Base-by-base conservation (phyloP, 2,329 filamentous ascomycete species). In the Pseudogymnoascus sp. region DNA sequence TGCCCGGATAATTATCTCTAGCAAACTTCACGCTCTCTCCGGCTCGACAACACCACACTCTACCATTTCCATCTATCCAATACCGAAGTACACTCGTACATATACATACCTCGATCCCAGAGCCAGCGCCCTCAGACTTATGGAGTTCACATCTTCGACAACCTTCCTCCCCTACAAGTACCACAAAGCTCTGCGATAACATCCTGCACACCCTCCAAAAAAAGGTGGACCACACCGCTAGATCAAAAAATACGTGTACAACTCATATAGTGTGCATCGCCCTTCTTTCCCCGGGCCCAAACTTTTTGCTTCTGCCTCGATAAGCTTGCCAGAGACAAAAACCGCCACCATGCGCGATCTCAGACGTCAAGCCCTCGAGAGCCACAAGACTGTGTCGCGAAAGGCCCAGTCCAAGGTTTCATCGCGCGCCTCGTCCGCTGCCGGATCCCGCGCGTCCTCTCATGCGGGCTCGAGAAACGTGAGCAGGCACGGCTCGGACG, bases 331-430 rank as follows among this genome's bases (percentile, higher is more conserved):
- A 55, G 27, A 55, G 29, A 55, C 48, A 27, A 55, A 33, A 33
- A 33, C 48, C 48, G 29, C 9, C 9, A 55, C n/a, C 9, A 55
- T 55, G 48, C 78, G 74, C 69, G 79, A 81, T 59, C 68, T 76
- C 66, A 72, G 81, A 65, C 78, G 82, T 64, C 79, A 80, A 70
- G 82, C 78, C 58, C 78, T 84, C 58, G 82, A 84, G 72, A 80
- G 79, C 74, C 75, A 77, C 65, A 85, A 85, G 73, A 85, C 82
- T 0, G 74, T 82, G 29, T 85, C 82, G 58, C 79, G 78, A 67
- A 84, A 84, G 68, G 80, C 81, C 15, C 77, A 77, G 62, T 80
- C 79, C 25, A 73, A 77, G 62, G 71, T 76, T 12, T 75, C 74
- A 48, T 82, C 80, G 4, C 75, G 76, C 33, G 72, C 77, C 8